Conservation (phyloP, 164 flowering plant genomes). For the Magnolia officinalis region DNA sequence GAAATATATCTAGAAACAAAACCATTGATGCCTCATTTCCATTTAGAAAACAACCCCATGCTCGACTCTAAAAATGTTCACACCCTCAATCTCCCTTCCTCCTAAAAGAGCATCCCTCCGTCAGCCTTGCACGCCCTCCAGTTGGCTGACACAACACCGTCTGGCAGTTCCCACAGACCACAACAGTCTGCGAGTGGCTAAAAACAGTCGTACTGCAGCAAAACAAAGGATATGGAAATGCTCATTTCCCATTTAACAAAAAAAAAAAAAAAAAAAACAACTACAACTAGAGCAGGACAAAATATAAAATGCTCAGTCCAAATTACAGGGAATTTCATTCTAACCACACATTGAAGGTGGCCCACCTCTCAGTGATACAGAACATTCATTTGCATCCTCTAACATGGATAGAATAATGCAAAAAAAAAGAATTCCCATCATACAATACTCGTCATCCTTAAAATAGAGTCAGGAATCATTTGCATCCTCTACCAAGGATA, state of each 20-base stretch:
- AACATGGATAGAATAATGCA: neutral
- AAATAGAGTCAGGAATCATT: no score
- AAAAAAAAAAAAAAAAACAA: no score
- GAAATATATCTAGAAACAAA: neutral
- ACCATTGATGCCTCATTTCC: constrained; percentile 2
- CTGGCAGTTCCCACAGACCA: constrained; percentile 18
- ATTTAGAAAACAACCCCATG: neutral
- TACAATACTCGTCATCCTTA: no score
- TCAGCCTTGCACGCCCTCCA: constrained; percentile 17
- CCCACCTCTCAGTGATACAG: neutral
- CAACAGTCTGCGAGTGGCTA: constrained; percentile 21
- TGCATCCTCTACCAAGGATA: no score
- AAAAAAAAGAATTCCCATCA: no score
- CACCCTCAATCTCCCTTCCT: constrained; percentile 14
- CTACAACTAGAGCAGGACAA: no score
- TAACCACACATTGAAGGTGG: neutral
- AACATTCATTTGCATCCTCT: neutral
- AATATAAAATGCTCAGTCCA: neutral
- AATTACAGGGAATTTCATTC: neutral
- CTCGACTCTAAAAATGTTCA: neutral
- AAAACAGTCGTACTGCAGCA: constrained; percentile 14
- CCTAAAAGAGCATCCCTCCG: constrained; percentile 21
- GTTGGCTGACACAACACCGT: constrained; percentile 21
- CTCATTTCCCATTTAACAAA: neutral
- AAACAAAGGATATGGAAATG: neutral